phyloP scores from a whole-genome alignment of 2,329 filamentous ascomycete species.

The Dactylonectria macrodidyma region DNA sequence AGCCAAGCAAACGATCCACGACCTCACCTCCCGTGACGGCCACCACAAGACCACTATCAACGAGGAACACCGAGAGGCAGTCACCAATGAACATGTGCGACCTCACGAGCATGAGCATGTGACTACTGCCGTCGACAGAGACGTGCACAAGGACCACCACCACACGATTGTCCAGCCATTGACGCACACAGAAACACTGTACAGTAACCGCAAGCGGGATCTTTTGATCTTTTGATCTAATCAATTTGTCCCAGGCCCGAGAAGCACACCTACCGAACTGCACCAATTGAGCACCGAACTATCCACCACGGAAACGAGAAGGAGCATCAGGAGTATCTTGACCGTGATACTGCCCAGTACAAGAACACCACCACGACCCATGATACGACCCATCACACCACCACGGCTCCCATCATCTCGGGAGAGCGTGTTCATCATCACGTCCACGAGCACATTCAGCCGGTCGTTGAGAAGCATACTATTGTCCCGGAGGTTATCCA shows the following conservation, averaged over 20 bases:
- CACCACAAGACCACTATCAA: conserved; percentile 81
- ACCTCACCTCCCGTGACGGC: conserved; percentile 73
- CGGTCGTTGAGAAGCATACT: conserved; percentile 78
- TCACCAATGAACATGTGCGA: conserved; percentile 73
- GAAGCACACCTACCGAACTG: conserved; percentile 72
- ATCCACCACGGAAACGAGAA: conserved; percentile 72
- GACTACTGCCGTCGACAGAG: conserved; percentile 75
- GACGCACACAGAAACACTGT: conserved; percentile 54
- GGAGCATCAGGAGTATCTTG: conserved; percentile 62
- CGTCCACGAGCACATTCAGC: conserved; percentile 79
- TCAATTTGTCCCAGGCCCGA: conserved; percentile 62
- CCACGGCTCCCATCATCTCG: conserved; percentile 43
- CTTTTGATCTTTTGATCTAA: background rate
- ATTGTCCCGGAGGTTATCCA: conserved; percentile 78
- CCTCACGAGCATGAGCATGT: conserved; percentile 74
- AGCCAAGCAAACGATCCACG: conserved; percentile 73
- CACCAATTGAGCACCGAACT: conserved; percentile 71
- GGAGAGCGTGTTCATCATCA: conserved; percentile 58
- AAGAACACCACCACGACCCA: conserved; percentile 49
- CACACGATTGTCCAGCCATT: conserved; percentile 80
- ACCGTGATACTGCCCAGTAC: conserved; percentile 62
- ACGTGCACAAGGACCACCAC: conserved; percentile 81
- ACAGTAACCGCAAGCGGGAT: conserved; percentile 49
- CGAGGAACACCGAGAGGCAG: conserved; percentile 72
- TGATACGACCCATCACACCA: conserved; percentile 47